Evolutionary conservation across 371 early-diverging fungal genomes (phyloP).

Genomic region (Umbelopsis sp.): DNA sequence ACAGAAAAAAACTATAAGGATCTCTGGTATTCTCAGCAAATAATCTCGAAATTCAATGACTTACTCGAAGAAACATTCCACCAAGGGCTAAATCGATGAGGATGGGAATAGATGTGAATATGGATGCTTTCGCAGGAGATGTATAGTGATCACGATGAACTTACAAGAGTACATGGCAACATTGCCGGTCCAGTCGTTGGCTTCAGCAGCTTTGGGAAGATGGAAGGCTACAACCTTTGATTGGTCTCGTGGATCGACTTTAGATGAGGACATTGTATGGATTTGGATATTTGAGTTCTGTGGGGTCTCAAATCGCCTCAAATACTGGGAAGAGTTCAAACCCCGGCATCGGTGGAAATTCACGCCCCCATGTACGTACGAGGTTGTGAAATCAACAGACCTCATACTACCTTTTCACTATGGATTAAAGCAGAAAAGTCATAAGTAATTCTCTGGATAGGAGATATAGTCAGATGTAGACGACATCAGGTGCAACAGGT

Average conservation of each 20-base stretch:
- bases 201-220: constrained; percentile 31
- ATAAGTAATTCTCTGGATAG: no score
- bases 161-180: constrained; percentile 46
- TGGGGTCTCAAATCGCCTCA: not conserved
- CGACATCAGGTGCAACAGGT: no score
- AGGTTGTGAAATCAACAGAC: no score
- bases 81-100: constrained; percentile 38
- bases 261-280: constrained; percentile 40
- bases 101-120: not conserved
- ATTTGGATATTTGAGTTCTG: not conserved
- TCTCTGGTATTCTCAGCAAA: not conserved
- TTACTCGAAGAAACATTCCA: constrained; percentile 48
- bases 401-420: no score
- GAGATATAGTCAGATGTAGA: no score
- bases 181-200: constrained; percentile 35
- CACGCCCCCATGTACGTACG: no score
- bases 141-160: not conserved
- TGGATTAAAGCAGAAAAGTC: no score
- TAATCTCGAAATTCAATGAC: not conserved
- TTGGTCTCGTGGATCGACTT: constrained; percentile 46
- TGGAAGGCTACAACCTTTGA: constrained; percentile 50
- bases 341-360: no score
- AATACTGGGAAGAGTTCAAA: not conserved
- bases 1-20: not conserved
- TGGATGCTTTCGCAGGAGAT: not conserved